phyloP scores from a whole-genome alignment of 2,329 filamentous ascomycete species.

The Stachybotrys chartarum region DNA sequence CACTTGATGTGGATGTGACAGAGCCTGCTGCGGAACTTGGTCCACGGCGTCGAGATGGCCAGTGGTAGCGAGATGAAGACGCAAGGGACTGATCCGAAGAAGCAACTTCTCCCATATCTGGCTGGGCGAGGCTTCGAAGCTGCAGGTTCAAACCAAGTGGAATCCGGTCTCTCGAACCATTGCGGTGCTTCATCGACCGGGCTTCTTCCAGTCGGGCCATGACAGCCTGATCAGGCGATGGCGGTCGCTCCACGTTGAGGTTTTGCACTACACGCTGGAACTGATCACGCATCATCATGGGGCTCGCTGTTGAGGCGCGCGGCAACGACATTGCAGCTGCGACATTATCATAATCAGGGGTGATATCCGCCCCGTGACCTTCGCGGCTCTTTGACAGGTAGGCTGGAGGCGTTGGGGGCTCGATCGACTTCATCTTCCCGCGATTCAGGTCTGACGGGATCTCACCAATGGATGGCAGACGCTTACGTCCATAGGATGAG shows the following conservation, averaged over 20 bases:
- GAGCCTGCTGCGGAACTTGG: constrained; percentile 51
- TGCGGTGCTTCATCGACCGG: constrained; percentile 46
- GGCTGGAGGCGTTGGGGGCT: constrained; percentile 12
- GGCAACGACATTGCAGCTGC: constrained; percentile 41
- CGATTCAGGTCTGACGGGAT: constrained; percentile 24
- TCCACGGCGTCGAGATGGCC: constrained; percentile 45
- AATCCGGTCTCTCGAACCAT: constrained; percentile 71
- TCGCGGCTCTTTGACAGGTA: constrained; percentile 19
- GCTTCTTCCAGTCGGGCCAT: constrained; percentile 54
- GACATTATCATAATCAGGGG: constrained; percentile 35
- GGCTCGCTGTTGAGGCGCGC: constrained; percentile 61
- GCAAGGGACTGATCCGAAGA: constrained; percentile 49
- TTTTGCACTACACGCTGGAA: constrained; percentile 26
- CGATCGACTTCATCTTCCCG: constrained; percentile 16
- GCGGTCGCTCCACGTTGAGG: constrained; percentile 39
- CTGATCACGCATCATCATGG: constrained; percentile 52
- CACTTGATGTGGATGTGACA: constrained; percentile 48
- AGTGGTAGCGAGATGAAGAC: constrained; percentile 47
- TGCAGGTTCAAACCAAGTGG: constrained; percentile 62
- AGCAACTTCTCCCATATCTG: constrained; percentile 43
- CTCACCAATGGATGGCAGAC: constrained; percentile 75
- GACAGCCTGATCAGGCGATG: constrained; percentile 55
- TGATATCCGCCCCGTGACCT: constrained; percentile 26
- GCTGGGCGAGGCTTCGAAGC: constrained; percentile 49
- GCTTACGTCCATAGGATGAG: constrained; percentile 51